Evolutionary conservation across 805 yeast genomes (phyloP), one percentile per base, ranked within the genome.

Genomic region (Kodamaea fukazawae): DNA sequence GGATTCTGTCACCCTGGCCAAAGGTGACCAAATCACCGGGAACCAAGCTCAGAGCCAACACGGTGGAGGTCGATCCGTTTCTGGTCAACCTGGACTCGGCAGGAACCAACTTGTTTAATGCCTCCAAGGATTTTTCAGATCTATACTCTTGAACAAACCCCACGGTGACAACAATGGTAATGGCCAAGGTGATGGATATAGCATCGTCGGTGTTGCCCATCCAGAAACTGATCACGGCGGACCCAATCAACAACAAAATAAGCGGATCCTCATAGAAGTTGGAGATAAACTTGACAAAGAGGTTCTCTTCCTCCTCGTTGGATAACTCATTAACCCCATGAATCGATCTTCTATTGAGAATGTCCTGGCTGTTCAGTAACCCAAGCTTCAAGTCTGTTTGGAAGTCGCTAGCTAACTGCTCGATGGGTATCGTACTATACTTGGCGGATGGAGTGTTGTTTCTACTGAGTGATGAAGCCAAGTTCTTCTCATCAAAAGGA

Each of bases 141-240:
- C 97, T 76, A 57, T 90, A 90, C 61, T 93, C 99, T 65, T 93
- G 99, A 23, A 93, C 90, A 65, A 93, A 93, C 0, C 99, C 99
- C 27, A 93, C 99, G 1, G 93, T 79, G 9, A 93, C 97, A 23
- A 93, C 99, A 50, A 93, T 90, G 32, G 86, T 53, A 36, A 93
- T 87, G 3, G 99, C 99, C 47, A 90, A 70, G 0, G 97, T 83
- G 51, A 93, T 93, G 49, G 93, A 82, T n/a, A 93, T 69, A 2
- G 98, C 96, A 61, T 93, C 99, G 58, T 93, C 97, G 23, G 80
- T 79, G 63, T 93, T 93, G n/a, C 96, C 96, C 95, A 93, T 87
- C 52, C 86, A 62, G 50, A 91, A 86, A 46, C 95, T 82, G 26
- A 93, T 73, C 2, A 75, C 76, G 0, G 99, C 97, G 0, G 97